Base-by-base conservation (phyloP, 2,329 filamentous ascomycete species). In the Fusarium luffae region DNA sequence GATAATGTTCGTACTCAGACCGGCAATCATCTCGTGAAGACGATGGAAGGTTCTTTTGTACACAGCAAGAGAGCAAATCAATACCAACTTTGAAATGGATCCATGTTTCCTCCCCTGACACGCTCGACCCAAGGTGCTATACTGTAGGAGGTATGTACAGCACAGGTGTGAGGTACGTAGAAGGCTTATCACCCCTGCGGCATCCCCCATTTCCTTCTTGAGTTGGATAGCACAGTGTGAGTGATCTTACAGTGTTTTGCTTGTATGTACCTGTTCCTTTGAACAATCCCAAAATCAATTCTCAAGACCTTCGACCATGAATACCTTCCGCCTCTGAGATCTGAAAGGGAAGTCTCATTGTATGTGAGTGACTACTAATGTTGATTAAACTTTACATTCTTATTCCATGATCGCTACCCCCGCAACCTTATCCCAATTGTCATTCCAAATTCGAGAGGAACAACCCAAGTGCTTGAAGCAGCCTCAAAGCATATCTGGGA, bases 151-250 rank as follows among this genome's bases (percentile, higher is more conserved):
- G 28, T 30, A 30, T 30, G 30, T 8, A 32, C 30, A 16, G 30
- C 30, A 32, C n/a, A 41, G 40, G 40, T 41, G 48, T 32, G 32
- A 44, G 48, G 21, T 51, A 51, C 49, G 43, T 50, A 32, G 37
- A 59, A 62, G 63, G 57, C 40, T 43, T 48, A 69, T 64, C 67
- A 58, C 43, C 63, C 67, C 67, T 69, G 67, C 48, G 63, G 67
- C 25, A 63, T 34, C 48, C 42, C 18, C 49, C 49, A 34, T 16
- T 51, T 40, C 13, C 32, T 23, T 40, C 23, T 25, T 7, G 42
- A 48, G 51, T 54, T 41, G 28, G 4, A 32, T 25, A 40, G 58
- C 42, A 69, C 67, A 69, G 67, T 69, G 67, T 48, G 49, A 63
- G 37, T 7, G 46, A 25, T 46, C 9, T 27, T 16, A 34, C 16